phyloP scores from a whole-genome alignment of 2,329 filamentous ascomycete species.

The Phoma sp. region DNA sequence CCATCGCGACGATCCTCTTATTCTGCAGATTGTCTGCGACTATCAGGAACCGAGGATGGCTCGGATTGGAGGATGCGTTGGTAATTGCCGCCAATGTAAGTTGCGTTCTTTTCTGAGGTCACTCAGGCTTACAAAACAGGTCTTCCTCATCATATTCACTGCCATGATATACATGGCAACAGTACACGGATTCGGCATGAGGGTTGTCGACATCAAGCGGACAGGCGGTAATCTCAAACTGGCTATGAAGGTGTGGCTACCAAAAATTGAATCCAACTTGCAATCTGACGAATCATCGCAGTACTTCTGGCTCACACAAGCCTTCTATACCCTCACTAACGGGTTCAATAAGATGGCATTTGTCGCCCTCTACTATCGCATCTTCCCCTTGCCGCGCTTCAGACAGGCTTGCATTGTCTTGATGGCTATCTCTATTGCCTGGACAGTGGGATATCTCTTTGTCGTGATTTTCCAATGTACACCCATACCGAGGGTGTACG shows the following conservation, averaged over 20 bases:
- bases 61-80: slow-evolving; percentile 33
- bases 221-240: slow-evolving; percentile 23
- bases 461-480: slow-evolving; percentile 32
- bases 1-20: slow-evolving; percentile 25
- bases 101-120: not conserved
- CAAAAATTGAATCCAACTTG: not conserved
- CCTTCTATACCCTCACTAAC: slow-evolving; percentile 33
- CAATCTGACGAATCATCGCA: not conserved
- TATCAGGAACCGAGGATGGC: slow-evolving; percentile 31
- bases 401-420: slow-evolving; percentile 22
- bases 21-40: slow-evolving; percentile 23
- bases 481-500: slow-evolving; percentile 22
- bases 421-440: slow-evolving; percentile 22
- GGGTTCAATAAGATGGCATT: slow-evolving; percentile 37
- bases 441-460: slow-evolving; percentile 26
- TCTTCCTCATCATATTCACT: slow-evolving; percentile 20
- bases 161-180: slow-evolving; percentile 22
- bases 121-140: not conserved
- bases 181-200: slow-evolving; percentile 31
- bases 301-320: slow-evolving; percentile 33
- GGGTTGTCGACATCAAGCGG: slow-evolving; percentile 21
- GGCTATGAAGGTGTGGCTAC: slow-evolving; percentile 21
- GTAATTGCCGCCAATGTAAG: slow-evolving; percentile 31
- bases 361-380: slow-evolving; percentile 31
- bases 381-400: slow-evolving; percentile 29